Evolutionary conservation across 2,329 filamentous ascomycete species (phyloP).

Genomic region (Ophiocordyceps australis): DNA sequence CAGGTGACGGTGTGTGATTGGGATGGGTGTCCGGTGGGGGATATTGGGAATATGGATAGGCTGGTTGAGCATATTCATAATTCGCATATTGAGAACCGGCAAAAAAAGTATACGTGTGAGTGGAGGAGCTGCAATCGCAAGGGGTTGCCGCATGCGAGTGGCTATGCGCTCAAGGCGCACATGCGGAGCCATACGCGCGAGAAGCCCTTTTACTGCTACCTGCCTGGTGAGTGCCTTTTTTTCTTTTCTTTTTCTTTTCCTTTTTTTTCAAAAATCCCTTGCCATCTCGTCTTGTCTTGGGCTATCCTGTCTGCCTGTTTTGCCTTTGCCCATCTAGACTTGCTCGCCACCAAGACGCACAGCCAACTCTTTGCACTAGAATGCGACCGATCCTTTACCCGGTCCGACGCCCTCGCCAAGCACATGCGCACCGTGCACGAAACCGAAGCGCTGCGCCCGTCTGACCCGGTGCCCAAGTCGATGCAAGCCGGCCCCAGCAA

Average conservation of each 20-base stretch:
- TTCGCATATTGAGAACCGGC: slow-evolving; percentile 80
- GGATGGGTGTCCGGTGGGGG: slow-evolving; percentile 55
- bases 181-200: slow-evolving; percentile 96
- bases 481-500: slow-evolving; percentile 32
- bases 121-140: slow-evolving; percentile 84
- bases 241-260: background rate
- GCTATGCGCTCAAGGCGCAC: slow-evolving; percentile 88
- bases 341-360: too few species aligned
- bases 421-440: slow-evolving; percentile 99
- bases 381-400: slow-evolving; percentile 91
- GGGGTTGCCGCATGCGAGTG: slow-evolving; percentile 81
- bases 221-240: slow-evolving; percentile 51
- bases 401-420: slow-evolving; percentile 89
- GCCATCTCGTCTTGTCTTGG: too few species aligned
- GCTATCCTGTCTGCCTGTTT: too few species aligned
- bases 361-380: too few species aligned
- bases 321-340: too few species aligned
- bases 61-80: slow-evolving; percentile 76
- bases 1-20: slow-evolving; percentile 65
- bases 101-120: slow-evolving; percentile 97
- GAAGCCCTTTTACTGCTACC: slow-evolving; percentile 92
- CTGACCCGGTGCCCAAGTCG: slow-evolving; percentile 55
- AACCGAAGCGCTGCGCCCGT: slow-evolving; percentile 76
- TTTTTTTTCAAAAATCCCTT: too few species aligned
- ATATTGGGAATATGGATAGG: slow-evolving; percentile 64